phyloP scores from a whole-genome alignment of 768 basidiomycete genomes.

The Phaeotremella fagi region DNA sequence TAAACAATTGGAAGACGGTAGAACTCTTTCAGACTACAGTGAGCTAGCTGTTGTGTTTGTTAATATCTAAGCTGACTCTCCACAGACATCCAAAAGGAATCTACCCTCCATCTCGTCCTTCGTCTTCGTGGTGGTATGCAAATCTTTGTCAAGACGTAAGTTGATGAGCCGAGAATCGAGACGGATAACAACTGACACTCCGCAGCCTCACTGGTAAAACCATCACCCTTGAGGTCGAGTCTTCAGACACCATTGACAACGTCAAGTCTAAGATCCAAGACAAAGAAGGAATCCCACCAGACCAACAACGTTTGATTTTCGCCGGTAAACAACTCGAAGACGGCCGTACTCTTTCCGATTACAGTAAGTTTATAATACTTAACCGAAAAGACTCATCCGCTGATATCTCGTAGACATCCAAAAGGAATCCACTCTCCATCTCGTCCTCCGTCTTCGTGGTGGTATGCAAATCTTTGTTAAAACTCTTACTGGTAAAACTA shows the following conservation, averaged over 20 bases:
- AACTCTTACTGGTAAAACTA: constrained; percentile 15
- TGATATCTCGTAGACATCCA: constrained; percentile 37
- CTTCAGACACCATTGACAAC: constrained; percentile 87
- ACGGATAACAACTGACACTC: background rate
- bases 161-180: constrained; percentile 71
- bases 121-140: constrained; percentile 46
- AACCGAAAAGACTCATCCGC: too few relatives aligned
- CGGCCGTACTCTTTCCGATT: constrained; percentile 81
- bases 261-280: constrained; percentile 93
- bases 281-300: constrained; percentile 89
- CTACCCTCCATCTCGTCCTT: constrained; percentile 49
- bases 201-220: constrained; percentile 54
- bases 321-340: constrained; percentile 91
- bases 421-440: constrained; percentile 48
- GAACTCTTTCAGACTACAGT: constrained; percentile 83
- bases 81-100: constrained; percentile 47
- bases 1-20: constrained; percentile 84
- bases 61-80: background rate
- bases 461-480: constrained; percentile 58
- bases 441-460: constrained; percentile 74
- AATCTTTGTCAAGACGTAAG: constrained; percentile 44
- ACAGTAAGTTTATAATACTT: constrained; percentile 51
- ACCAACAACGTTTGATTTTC: constrained; percentile 85
- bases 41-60: constrained; percentile 10
- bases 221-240: constrained; percentile 66